These are phyloP conservation scores for Cryptosporidium sp. DNA, from an alignment of 169 alveolate species.

Conservation along the genomic window DNA sequence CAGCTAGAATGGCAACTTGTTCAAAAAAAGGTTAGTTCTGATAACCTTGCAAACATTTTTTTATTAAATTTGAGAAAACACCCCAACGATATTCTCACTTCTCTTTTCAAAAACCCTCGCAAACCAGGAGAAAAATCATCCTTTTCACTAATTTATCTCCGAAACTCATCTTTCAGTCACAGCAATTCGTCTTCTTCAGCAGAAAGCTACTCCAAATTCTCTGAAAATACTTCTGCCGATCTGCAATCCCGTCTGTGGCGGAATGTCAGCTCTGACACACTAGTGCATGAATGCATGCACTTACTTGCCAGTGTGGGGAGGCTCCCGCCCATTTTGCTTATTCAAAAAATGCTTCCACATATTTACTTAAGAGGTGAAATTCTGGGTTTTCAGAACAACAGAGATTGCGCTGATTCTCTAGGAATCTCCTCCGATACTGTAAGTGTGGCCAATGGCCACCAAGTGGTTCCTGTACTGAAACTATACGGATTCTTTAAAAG, in stretches of 20 bases:
- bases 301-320: constrained; percentile 1
- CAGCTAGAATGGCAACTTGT: background rate
- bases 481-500: constrained; percentile 4
- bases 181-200: background rate
- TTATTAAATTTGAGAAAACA: background rate
- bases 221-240: background rate
- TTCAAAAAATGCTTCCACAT: background rate
- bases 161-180: background rate
- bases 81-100: background rate
- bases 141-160: background rate
- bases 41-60: background rate
- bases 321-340: constrained; percentile 35
- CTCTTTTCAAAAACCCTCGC: background rate
- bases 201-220: background rate
- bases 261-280: background rate
- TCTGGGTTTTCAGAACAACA: background rate
- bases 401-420: background rate
- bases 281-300: constrained; percentile 12
- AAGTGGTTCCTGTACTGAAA: constrained; percentile 19
- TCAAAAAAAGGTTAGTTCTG: background rate
- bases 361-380: constrained; percentile 9
- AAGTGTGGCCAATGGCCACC: background rate
- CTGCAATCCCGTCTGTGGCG: background rate
- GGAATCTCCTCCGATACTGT: background rate
- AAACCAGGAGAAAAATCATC: background rate